phyloP scores from a whole-genome alignment of 306 rosid genomes.

The Cucurbita moschata region DNA sequence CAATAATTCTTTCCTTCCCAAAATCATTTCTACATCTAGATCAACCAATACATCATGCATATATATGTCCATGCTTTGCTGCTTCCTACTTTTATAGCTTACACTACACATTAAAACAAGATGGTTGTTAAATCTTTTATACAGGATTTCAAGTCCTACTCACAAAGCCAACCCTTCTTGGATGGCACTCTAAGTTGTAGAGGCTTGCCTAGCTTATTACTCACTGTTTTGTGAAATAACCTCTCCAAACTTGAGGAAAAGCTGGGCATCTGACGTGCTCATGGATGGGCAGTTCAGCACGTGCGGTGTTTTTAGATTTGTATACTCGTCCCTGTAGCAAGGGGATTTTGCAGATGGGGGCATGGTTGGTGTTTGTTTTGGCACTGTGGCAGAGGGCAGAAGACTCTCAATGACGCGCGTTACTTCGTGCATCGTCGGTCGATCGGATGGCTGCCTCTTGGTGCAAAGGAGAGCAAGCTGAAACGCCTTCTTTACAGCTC shows the following conservation, averaged over 20 bases:
- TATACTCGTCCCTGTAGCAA: slow-evolving; percentile 70
- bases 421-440: slow-evolving; percentile 90
- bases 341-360: slow-evolving; percentile 31
- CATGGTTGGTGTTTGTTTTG: slow-evolving; percentile 22
- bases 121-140: not conserved
- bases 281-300: slow-evolving; percentile 63
- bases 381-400: slow-evolving; percentile 13
- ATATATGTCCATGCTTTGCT: not conserved
- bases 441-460: slow-evolving; percentile 62
- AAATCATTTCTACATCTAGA: not conserved
- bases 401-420: slow-evolving; percentile 62
- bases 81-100: not conserved
- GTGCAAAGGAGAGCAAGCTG: slow-evolving; percentile 82
- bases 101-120: not conserved
- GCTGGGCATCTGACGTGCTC: slow-evolving; percentile 87
- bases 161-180: slow-evolving; percentile 2
- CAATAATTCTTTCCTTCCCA: not conserved
- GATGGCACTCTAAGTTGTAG: not conserved
- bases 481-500: slow-evolving; percentile 65
- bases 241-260: slow-evolving; percentile 83
- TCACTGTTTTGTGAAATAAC: slow-evolving; percentile 79
- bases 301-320: slow-evolving; percentile 65
- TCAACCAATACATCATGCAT: not conserved
- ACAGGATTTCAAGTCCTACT: not conserved
- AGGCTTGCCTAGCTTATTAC: slow-evolving; percentile 5